These are phyloP conservation scores for Alliaria petiolata DNA, from an alignment of 345 rosid species.

Conservation along the genomic window DNA sequence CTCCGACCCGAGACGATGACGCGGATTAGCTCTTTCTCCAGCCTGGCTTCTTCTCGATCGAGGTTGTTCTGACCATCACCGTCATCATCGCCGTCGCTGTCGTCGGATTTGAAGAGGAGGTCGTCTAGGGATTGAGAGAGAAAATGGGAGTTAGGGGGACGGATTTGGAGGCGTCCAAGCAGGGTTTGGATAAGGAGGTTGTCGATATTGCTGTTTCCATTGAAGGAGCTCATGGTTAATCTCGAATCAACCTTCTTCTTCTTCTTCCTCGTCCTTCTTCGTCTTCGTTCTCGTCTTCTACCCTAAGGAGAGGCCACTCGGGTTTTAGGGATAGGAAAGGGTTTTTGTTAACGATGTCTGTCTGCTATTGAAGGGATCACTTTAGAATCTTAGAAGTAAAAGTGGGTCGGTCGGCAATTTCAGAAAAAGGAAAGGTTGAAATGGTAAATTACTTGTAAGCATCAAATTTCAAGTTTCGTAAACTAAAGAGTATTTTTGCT, in stretches of 20 bases:
- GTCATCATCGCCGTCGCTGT: constrained; percentile 44
- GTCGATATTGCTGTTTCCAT: constrained; percentile 56
- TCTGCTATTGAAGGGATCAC: background rate
- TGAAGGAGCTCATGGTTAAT: constrained; percentile 55
- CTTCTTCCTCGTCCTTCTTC: background rate
- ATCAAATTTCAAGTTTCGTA: background rate
- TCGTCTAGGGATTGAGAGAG: constrained; percentile 81
- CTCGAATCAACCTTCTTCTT: background rate
- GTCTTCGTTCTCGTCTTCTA: background rate
- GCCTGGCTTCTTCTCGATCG: constrained; percentile 72
- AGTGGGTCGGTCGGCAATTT: background rate
- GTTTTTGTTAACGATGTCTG: constrained; percentile 5
- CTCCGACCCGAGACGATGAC: constrained; percentile 62
- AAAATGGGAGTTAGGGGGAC: constrained; percentile 47
- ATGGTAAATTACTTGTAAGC: background rate
- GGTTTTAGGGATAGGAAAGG: constrained; percentile 31
- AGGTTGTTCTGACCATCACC: constrained; percentile 46
- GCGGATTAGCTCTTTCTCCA: constrained; percentile 79
- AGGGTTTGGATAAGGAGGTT: constrained; percentile 71
- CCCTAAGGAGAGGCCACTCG: background rate
- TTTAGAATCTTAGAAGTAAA: background rate
- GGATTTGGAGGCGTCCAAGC: constrained; percentile 84
- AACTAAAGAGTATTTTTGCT: too few species aligned
- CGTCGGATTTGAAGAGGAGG: constrained; percentile 63
- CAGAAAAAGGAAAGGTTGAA: background rate